Conservation (phyloP, 345 rosid genomes). For the Anastatica hierochuntica region DNA sequence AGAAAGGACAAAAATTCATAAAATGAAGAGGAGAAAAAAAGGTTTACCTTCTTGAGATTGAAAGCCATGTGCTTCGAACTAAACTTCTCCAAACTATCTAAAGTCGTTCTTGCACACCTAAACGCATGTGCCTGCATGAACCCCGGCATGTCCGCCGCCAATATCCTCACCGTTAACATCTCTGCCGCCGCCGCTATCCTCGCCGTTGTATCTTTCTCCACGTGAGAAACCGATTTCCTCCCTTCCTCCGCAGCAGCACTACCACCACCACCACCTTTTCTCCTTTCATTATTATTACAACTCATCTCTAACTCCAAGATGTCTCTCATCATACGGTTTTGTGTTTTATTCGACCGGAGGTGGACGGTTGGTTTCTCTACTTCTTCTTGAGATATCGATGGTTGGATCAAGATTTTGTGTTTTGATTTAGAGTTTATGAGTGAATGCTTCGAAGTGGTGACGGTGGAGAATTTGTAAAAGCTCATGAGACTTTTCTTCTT, state of each 20-base stretch:
- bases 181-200: slow-evolving; percentile 52
- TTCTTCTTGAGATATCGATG: slow-evolving; percentile 9
- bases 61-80: slow-evolving; percentile 80
- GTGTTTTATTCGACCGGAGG: not conserved
- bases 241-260: slow-evolving; percentile 34
- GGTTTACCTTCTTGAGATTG: slow-evolving; percentile 69
- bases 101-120: slow-evolving; percentile 60
- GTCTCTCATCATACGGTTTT: slow-evolving; percentile 1
- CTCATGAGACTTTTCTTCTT: slow-evolving; percentile 31
- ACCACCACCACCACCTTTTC: not conserved
- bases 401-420: slow-evolving; percentile 3
- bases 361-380: slow-evolving; percentile 1
- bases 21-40: slow-evolving; percentile 36
- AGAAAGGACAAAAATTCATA: slow-evolving; percentile 1
- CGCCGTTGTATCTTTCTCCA: slow-evolving; percentile 53
- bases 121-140: slow-evolving; percentile 90
- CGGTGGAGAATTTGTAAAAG: slow-evolving; percentile 19
- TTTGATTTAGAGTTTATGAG: slow-evolving; percentile 10
- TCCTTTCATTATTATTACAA: slow-evolving; percentile 14
- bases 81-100: slow-evolving; percentile 62
- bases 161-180: slow-evolving; percentile 72
- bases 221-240: slow-evolving; percentile 73
- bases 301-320: slow-evolving; percentile 16
- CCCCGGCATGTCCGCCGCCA: slow-evolving; percentile 80
- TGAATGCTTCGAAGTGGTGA: slow-evolving; percentile 1